Evolutionary conservation across 768 basidiomycete genomes (phyloP), one percentile per base, ranked within the genome.

Genomic region (Rhizopogon roseolus): DNA sequence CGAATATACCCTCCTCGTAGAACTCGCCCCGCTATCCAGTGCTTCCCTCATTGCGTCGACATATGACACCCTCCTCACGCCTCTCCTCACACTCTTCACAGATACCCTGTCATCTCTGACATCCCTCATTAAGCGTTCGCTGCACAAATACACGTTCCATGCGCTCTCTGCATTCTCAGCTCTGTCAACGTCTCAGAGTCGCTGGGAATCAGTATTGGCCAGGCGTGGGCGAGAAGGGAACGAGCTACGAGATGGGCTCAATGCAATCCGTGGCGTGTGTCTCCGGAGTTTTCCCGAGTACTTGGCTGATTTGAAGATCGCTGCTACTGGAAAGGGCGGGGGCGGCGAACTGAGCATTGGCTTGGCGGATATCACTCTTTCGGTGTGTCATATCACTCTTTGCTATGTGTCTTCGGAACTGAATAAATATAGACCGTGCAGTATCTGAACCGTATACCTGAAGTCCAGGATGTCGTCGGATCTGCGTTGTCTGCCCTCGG

Each of bases 241-340:
- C 59, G 90, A 90, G 60, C 67, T 89, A 43, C 85, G 81, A 60
- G 91, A 93, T 8, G 84, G 82, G 0, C 61, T 89, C 6, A 80
- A 82, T 49, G 71, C 79, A 5, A 71, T 93, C 9, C 74, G 87
- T 13, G 81, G 78, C 0, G 74, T 91, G 1, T 90, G 89, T 62
- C 67, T 93, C 54, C 76, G 91, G 42, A 90, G 87, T 49, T 93
- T 93, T 66, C 90, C 91, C 0, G 90, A 93, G 61, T 87, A 89
- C 58, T 65, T 93, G 43, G 88, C 83, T 16, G 89, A 93, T 64
- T 69, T 93, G 62, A 90, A 90, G 66, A 65, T 85, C 56, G 84
- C 83, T 1, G 80, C 78, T 2, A 63, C 76, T 41, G 71, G 62
- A 14, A 56, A 68, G 19, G 69, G 80, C 5, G 83, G 76, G 57